phyloP scores from a whole-genome alignment of 805 yeast species.

The Yamadazyma ubonensis region DNA sequence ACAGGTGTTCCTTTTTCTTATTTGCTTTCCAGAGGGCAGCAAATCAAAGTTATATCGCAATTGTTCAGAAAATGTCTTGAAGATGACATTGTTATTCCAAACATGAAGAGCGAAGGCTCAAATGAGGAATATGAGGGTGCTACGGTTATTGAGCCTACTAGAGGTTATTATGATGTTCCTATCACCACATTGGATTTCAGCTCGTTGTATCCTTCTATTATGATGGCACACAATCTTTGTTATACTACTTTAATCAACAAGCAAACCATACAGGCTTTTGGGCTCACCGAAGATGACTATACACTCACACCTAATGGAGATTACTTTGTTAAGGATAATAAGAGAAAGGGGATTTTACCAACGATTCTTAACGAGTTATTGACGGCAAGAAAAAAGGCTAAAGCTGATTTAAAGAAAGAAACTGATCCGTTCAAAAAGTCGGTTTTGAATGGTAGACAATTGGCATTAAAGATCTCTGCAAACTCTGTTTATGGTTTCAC shows the following conservation, averaged over 20 bases:
- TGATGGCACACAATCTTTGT: constrained; percentile 98
- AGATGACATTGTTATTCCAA: constrained; percentile 86
- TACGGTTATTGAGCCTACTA: constrained; percentile 92
- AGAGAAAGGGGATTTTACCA: constrained; percentile 85
- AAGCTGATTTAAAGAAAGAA: constrained; percentile 84
- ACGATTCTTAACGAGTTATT: constrained; percentile 86
- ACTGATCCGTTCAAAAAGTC: constrained; percentile 92
- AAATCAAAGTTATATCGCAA: constrained; percentile 95
- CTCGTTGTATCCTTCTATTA: constrained; percentile 94
- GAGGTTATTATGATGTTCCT: constrained; percentile 96
- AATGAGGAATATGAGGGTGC: constrained; percentile 98
- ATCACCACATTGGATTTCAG: constrained; percentile 98
- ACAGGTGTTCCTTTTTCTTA: constrained; percentile 97
- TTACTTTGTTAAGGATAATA: constrained; percentile 68
- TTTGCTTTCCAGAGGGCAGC: constrained; percentile 90
- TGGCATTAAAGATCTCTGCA: constrained; percentile 94
- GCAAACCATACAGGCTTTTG: constrained; percentile 62
- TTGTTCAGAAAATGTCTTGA: constrained; percentile 88
- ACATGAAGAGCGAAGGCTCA: constrained; percentile 76
- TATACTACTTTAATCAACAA: constrained; percentile 83
- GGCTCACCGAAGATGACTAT: constrained; percentile 72
- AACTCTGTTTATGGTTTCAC: constrained; percentile 99
- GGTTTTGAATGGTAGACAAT: constrained; percentile 94
- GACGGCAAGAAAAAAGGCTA: constrained; percentile 90
- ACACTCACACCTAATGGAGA: constrained; percentile 90